These are phyloP conservation scores for Kappamyces sp. DNA, from an alignment of 192 early-diverging fungal genomes.

Conservation along the genomic window DNA sequence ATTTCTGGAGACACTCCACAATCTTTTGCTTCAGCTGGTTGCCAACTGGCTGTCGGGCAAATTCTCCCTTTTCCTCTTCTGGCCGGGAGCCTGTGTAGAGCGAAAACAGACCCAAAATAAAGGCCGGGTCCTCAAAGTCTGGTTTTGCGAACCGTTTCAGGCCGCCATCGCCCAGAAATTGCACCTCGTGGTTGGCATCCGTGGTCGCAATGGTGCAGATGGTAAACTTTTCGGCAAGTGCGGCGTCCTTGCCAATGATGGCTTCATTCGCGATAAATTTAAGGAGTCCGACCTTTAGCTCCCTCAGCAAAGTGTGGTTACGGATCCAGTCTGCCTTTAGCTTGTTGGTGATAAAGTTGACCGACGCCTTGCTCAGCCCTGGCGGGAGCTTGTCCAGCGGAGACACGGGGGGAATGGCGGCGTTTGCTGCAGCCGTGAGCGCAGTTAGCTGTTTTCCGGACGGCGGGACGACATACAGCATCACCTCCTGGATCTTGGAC, in stretches of 20 bases:
- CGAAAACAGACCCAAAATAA: conserved; percentile 48
- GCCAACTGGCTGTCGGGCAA: conserved; percentile 30
- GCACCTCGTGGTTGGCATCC: conserved; percentile 67
- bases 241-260: conserved; percentile 29
- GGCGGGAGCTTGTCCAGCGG: conserved; percentile 32
- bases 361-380: conserved; percentile 49
- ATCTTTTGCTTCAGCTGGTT: conserved; percentile 57
- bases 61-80: too few relatives aligned
- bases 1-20: conserved; percentile 57
- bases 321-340: conserved; percentile 67
- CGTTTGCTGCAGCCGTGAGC: background rate
- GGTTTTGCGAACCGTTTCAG: conserved; percentile 63
- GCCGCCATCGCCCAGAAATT: conserved; percentile 72
- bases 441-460: conserved; percentile 19
- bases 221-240: conserved; percentile 53
- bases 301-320: conserved; percentile 19
- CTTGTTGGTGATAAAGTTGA: conserved; percentile 62
- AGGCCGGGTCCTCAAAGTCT: conserved; percentile 58
- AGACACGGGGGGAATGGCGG: conserved; percentile 3
- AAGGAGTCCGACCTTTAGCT: conserved; percentile 31
- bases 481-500: conserved; percentile 52
- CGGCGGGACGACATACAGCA: conserved; percentile 54
- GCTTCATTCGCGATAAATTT: conserved; percentile 22
- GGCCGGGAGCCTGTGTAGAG: conserved; percentile 55
- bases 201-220: conserved; percentile 55